phyloP scores from a whole-genome alignment of 345 rosid genomes.

The Noccaea bulbosa region DNA sequence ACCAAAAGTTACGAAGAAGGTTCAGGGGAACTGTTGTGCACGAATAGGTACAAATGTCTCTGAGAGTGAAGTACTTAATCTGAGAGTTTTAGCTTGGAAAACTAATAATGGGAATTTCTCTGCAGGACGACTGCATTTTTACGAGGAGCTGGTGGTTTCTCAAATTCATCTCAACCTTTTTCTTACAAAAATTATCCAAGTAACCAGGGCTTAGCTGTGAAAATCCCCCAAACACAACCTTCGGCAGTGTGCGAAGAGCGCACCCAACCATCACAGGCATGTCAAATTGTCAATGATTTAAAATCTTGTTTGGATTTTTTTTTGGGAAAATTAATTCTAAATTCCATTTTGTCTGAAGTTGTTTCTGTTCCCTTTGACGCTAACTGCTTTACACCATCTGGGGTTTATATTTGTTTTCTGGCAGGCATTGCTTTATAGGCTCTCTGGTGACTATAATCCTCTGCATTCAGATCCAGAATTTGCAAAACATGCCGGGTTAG shows the following conservation, averaged over 20 bases:
- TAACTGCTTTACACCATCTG: constrained; percentile 14
- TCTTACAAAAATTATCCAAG: constrained; percentile 72
- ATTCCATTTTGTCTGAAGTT: not conserved
- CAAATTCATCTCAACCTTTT: constrained; percentile 67
- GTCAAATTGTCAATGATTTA: constrained; percentile 37
- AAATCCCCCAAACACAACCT: constrained; percentile 69
- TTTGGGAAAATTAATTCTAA: not conserved
- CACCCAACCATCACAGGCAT: constrained; percentile 84
- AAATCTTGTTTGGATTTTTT: constrained; percentile 12
- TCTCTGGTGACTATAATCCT: constrained; percentile 96
- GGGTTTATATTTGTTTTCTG: constrained; percentile 29
- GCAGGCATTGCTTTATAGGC: constrained; percentile 92
- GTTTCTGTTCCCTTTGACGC: constrained; percentile 16
- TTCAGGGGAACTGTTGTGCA: constrained; percentile 72
- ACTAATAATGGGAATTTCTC: constrained; percentile 22
- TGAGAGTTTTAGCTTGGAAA: not conserved
- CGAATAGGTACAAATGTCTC: constrained; percentile 62
- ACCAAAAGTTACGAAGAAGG: constrained; percentile 70
- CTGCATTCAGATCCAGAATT: constrained; percentile 84
- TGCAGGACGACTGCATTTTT: constrained; percentile 65
- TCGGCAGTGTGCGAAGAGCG: constrained; percentile 66
- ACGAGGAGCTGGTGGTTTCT: constrained; percentile 95
- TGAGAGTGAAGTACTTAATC: constrained; percentile 5
- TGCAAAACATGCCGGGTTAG: constrained; percentile 86
- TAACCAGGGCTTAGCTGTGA: constrained; percentile 61